phyloP scores from a whole-genome alignment of 495 filamentous ascomycete species.

The Penicillium daleae region DNA sequence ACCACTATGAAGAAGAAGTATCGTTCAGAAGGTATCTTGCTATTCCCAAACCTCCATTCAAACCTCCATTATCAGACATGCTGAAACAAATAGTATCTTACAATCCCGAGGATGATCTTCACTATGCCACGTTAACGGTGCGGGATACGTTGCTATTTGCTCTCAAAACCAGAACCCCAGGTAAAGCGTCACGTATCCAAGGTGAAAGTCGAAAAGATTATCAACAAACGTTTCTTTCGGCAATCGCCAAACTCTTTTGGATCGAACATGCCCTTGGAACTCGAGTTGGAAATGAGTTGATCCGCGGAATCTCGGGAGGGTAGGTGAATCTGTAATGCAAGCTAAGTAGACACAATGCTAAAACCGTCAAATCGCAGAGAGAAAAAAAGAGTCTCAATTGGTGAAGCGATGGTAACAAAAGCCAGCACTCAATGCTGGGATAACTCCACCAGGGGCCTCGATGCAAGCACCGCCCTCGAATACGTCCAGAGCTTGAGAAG shows the following conservation, averaged over 20 bases:
- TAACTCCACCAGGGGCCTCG: conserved; percentile 69
- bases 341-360: not conserved
- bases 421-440: conserved; percentile 70
- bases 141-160: conserved; percentile 73
- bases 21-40: conserved; percentile 64
- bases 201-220: conserved; percentile 67
- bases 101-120: conserved; percentile 75
- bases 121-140: conserved; percentile 75
- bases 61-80: too few species aligned
- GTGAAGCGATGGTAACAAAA: conserved; percentile 69
- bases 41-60: too few species aligned
- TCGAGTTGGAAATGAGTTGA: conserved; percentile 67
- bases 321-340: conserved; percentile 5
- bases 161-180: conserved; percentile 68
- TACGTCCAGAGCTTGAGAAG: conserved; percentile 66
- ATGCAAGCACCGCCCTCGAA: conserved; percentile 68
- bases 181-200: conserved; percentile 58
- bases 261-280: conserved; percentile 71
- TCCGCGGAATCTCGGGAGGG: conserved; percentile 72
- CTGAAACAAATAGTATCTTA: conserved; percentile 51
- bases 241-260: conserved; percentile 78
- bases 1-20: conserved; percentile 64
- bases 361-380: conserved; percentile 39
- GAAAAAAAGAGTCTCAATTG: conserved; percentile 73
- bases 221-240: conserved; percentile 66